Evolutionary conservation across 192 early-diverging fungal genomes (phyloP).

Genomic region (Entomortierella beljakovae): DNA sequence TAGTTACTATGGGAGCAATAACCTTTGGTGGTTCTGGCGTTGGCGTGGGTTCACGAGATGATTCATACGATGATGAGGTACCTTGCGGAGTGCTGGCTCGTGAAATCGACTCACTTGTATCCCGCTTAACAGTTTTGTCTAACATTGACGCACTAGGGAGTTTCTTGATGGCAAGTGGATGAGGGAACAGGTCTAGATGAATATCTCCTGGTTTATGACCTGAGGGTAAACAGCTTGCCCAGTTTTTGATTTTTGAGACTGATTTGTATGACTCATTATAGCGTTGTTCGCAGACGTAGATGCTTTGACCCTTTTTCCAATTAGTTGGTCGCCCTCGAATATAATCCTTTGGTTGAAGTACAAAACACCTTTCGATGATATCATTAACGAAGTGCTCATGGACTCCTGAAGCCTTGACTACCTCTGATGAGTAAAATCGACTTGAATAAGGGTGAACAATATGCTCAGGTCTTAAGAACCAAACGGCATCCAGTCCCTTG

Average conservation of each 20-base stretch:
- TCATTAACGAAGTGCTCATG: constrained; percentile 65
- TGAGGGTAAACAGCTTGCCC: constrained; percentile 65
- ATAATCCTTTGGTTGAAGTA: constrained; percentile 69
- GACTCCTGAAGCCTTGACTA: constrained; percentile 69
- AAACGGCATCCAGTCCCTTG: constrained; percentile 60
- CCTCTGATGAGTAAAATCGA: constrained; percentile 73
- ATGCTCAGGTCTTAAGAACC: constrained; percentile 77
- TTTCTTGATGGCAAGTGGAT: constrained; percentile 43
- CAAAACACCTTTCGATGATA: constrained; percentile 71
- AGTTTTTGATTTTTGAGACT: constrained; percentile 73
- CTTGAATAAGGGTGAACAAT: constrained; percentile 67
- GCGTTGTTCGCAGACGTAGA: constrained; percentile 74
- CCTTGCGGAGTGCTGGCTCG: constrained; percentile 38
- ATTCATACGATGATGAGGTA: neutral
- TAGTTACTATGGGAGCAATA: constrained; percentile 7
- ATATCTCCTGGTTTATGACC: constrained; percentile 45
- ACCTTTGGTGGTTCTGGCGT: constrained; percentile 19
- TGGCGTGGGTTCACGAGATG: constrained; percentile 25
- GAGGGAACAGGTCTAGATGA: constrained; percentile 44
- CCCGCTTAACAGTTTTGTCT: constrained; percentile 45
- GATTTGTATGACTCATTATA: constrained; percentile 70
- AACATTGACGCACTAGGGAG: constrained; percentile 48
- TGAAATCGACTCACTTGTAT: constrained; percentile 15
- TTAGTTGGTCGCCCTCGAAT: constrained; percentile 60
- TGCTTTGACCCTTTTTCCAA: constrained; percentile 60